Conservation (phyloP, 345 rosid genomes). For the Corymbia maculata region DNA sequence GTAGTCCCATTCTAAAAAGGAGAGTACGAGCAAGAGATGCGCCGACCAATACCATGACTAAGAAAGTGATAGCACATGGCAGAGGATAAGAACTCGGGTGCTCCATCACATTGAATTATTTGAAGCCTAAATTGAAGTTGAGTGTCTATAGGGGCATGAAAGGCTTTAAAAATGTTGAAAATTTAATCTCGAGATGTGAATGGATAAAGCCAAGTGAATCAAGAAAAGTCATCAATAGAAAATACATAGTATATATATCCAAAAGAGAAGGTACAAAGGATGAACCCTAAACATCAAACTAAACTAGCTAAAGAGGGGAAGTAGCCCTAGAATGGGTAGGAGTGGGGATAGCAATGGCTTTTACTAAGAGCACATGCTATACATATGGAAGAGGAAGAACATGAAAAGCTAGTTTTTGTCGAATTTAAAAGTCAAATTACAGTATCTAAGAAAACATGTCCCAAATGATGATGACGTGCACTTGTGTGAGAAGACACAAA, state of each 20-base stretch:
- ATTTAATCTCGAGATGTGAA: neutral
- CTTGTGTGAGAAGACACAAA: neutral
- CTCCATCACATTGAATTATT: neutral
- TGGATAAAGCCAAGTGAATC: neutral
- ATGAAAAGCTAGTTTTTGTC: neutral
- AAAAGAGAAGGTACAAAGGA: neutral
- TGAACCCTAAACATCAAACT: neutral
- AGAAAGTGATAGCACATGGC: neutral
- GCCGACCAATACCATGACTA: neutral
- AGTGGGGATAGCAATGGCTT: neutral
- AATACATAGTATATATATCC: no score
- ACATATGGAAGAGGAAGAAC: neutral
- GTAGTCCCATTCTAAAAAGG: neutral
- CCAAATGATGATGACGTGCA: neutral
- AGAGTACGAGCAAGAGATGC: neutral
- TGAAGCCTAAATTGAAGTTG: neutral
- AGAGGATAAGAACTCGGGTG: neutral
- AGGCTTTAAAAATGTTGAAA: neutral
- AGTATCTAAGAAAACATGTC: neutral
- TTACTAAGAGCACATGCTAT: neutral
- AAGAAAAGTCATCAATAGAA: neutral
- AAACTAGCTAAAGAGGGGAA: neutral
- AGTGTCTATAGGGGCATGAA: neutral
- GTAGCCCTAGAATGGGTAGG: neutral
- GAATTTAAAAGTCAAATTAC: neutral